Evolutionary conservation across 2,329 filamentous ascomycete genomes (phyloP), one percentile per base, ranked within the genome.

Genomic region (Neoarthrinium moseri): DNA sequence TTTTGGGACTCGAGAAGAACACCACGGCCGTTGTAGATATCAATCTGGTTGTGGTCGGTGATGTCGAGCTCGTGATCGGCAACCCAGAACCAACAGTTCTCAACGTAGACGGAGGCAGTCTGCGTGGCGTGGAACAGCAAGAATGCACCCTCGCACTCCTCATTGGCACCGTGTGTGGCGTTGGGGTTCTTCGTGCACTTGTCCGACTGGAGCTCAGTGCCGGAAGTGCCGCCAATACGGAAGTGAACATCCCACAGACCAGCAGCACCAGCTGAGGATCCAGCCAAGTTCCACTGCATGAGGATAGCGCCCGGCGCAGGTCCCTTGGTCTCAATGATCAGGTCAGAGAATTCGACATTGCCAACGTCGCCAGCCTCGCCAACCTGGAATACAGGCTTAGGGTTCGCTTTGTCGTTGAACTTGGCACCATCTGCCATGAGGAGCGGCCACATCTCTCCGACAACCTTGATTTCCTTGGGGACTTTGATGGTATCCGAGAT

Each of bases 161-260:
- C 61, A 52, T 88, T 83, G 53, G 84, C 78, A 4, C 69, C 65
- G 41, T 86, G 82, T 5, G 75, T 77, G 12, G 73, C 69, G 41
- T 77, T 74, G 33, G 87, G 87, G 51, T 84, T 87, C 77, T 95
- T 95, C 64, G 80, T 68, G 72, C 91, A 96, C 45, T 76, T 84
- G 65, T 89, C 78, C 15, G 85, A 86, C 68, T 95, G 89, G 13
- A 97, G 79, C 53, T 88, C 70, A 22, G 91, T 95, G 49, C 92
- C 92, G 4, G 87, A 85, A 45, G 86, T 84, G 34, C 94, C 94
- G 57, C 91, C 92, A 57, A 99, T 81, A 61, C 94, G 89, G 71
- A 94, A 86, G 74, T 99, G 94, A n/a, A 91, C 85, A 60, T 99
- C 94, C 89, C 91, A 99, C 69, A 96, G 84, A 51, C 83, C 92